phyloP scores from a whole-genome alignment of 2,329 filamentous ascomycete species.

The Fusarium falciforme region DNA sequence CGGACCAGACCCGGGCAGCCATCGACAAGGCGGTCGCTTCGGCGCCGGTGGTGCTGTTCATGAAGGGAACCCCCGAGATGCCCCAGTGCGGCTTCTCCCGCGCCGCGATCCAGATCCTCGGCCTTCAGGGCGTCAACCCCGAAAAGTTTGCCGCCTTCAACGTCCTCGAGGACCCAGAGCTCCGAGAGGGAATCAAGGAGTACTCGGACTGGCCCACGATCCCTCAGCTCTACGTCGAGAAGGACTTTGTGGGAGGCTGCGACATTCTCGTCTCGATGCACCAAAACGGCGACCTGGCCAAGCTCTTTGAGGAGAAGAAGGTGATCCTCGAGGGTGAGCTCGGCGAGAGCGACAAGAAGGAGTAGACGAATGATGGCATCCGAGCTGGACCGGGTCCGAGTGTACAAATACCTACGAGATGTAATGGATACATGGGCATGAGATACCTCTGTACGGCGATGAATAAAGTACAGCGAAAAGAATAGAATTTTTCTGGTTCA shows the following conservation, averaged over 20 bases:
- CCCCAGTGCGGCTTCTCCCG: conserved; percentile 98
- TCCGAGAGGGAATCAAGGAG: conserved; percentile 95
- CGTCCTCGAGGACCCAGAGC: conserved; percentile 89
- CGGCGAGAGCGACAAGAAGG: conserved; percentile 51
- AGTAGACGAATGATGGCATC: conserved; percentile 28
- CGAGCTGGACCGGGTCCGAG: conserved; percentile 2
- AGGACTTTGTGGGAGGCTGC: conserved; percentile 97
- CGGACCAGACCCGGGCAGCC: conserved; percentile 80
- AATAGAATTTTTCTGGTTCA: conserved; percentile 30
- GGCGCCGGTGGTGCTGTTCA: conserved; percentile 95
- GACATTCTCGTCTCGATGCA: conserved; percentile 98
- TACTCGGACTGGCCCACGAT: conserved; percentile 99
- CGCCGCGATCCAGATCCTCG: conserved; percentile 93
- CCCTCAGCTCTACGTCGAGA: conserved; percentile 93
- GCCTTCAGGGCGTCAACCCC: conserved; percentile 94
- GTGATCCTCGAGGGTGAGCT: conserved; percentile 73
- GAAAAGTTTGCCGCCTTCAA: conserved; percentile 98
- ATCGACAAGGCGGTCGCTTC: conserved; percentile 92
- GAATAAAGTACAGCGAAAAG: conserved; percentile 37
- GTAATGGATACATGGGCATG: conserved; percentile 37
- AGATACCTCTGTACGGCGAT: conserved; percentile 42
- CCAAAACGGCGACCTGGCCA: conserved; percentile 91
- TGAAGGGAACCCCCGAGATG: conserved; percentile 97
- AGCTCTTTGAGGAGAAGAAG: conserved; percentile 90
- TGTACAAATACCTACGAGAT: conserved; percentile 44